Percentiles rank a stretch among this genome's conserved stretches.
phyloP scores from a whole-genome alignment of 208 protist species.

The Porcisia deanei region DNA sequence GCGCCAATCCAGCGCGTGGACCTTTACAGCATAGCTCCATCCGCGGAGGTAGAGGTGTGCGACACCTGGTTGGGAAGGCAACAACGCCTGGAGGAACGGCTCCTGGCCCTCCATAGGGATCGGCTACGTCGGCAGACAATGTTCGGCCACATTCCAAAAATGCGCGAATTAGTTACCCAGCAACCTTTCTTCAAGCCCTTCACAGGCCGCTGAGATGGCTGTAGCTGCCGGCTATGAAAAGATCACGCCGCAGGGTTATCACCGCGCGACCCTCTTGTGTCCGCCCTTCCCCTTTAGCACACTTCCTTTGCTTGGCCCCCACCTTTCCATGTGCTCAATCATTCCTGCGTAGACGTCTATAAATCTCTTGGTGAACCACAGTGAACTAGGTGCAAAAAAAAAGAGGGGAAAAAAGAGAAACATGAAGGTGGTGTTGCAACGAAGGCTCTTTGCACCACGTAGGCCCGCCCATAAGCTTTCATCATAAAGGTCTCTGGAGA shows the following conservation, averaged over 20 bases:
- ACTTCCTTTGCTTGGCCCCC: background rate
- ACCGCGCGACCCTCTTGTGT: background rate
- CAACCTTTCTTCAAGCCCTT: slow-evolving; percentile 32
- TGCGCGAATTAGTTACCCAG: slow-evolving; percentile 18
- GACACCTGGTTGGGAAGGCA: background rate
- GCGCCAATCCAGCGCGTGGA: slow-evolving; percentile 15
- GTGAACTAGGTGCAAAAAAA: background rate
- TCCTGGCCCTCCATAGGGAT: slow-evolving; percentile 25
- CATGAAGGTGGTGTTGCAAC: background rate
- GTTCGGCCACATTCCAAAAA: slow-evolving; percentile 18
- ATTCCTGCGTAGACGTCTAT: background rate
- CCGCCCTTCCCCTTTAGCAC: background rate
- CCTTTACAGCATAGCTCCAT: slow-evolving; percentile 3
- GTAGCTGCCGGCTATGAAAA: background rate
- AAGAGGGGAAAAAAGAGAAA: background rate
- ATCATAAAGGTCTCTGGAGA: too few relatives aligned
- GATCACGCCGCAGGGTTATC: background rate
- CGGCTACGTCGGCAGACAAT: slow-evolving; percentile 23
- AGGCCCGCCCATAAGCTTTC: background rate
- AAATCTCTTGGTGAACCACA: background rate
- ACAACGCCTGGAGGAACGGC: slow-evolving; percentile 33
- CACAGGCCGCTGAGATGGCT: slow-evolving; percentile 23
- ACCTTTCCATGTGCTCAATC: background rate
- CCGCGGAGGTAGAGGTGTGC: background rate
- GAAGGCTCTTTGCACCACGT: background rate